phyloP scores from a whole-genome alignment of 192 early-diverging fungal species.

The Coemansia furcata region DNA sequence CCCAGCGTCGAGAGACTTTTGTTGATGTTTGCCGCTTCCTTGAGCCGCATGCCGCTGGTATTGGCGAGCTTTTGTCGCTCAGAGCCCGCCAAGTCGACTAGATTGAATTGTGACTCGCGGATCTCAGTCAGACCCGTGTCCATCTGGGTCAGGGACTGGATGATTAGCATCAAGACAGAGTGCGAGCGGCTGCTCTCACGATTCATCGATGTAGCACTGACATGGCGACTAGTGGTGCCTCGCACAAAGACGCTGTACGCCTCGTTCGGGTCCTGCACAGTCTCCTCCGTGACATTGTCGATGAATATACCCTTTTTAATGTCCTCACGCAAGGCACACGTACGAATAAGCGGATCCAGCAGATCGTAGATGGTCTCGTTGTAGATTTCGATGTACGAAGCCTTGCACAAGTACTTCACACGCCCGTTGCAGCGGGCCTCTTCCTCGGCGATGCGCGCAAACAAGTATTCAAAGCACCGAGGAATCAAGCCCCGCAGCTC shows the following conservation, averaged over 20 bases:
- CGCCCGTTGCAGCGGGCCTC: slow-evolving; percentile 50
- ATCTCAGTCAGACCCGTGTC: slow-evolving; percentile 58
- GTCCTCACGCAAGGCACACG: slow-evolving; percentile 62
- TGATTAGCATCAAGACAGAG: slow-evolving; percentile 72
- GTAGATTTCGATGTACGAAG: slow-evolving; percentile 93
- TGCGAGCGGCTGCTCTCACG: slow-evolving; percentile 79
- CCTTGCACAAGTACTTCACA: slow-evolving; percentile 74
- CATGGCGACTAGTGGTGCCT: slow-evolving; percentile 68
- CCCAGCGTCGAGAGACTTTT: slow-evolving; percentile 74
- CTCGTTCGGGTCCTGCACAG: slow-evolving; percentile 59
- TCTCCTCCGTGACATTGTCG: slow-evolving; percentile 64
- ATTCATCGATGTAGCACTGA: slow-evolving; percentile 79
- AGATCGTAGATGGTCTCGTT: slow-evolving; percentile 90
- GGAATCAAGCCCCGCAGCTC: slow-evolving; percentile 65
- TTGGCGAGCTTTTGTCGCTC: slow-evolving; percentile 67
- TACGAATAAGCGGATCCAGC: slow-evolving; percentile 63
- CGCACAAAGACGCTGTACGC: slow-evolving; percentile 64
- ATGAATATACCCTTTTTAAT: slow-evolving; percentile 67
- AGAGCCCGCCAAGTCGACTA: slow-evolving; percentile 80
- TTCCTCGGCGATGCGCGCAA: slow-evolving; percentile 55
- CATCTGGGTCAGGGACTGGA: slow-evolving; percentile 61
- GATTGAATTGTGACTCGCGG: slow-evolving; percentile 66
- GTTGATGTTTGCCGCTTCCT: slow-evolving; percentile 84
- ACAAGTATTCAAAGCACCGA: slow-evolving; percentile 63
- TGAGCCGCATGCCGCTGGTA: slow-evolving; percentile 63